A percentile compares a stretch with the other conserved stretches of the same genome.
Evolutionary conservation across 768 basidiomycete species (phyloP).

Genomic region (Butyriboletus loyo): DNA sequence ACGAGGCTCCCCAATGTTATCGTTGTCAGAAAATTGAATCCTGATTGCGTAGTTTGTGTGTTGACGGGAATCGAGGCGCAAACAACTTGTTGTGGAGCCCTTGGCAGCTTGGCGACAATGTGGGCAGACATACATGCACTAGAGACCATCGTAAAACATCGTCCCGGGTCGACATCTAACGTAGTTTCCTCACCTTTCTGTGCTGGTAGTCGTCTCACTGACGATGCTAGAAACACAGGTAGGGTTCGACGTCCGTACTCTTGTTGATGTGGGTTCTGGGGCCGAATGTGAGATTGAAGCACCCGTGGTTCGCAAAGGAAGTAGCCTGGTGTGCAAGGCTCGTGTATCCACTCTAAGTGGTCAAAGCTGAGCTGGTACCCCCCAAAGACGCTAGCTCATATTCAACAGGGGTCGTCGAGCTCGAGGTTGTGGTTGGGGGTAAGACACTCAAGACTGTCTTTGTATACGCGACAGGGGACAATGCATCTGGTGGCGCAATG

Average conservation of each 20-base stretch:
- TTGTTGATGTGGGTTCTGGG: background rate
- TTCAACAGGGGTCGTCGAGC: background rate
- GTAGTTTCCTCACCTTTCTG: constrained; percentile 9
- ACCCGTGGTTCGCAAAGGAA: background rate
- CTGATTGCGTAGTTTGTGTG: background rate
- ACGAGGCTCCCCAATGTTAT: background rate
- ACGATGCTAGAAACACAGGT: background rate
- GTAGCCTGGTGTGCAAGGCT: background rate
- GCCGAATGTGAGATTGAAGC: background rate
- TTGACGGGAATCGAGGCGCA: background rate
- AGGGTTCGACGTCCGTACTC: background rate
- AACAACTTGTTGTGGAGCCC: background rate
- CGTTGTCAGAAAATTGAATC: constrained; percentile 2
- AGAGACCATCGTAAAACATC: background rate
- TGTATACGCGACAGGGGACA: background rate
- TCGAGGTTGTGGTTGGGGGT: background rate
- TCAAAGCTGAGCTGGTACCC: background rate
- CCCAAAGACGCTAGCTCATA: background rate
- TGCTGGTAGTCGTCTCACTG: background rate
- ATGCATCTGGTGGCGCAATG: background rate
- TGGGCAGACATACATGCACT: background rate
- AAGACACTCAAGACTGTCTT: background rate
- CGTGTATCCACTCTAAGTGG: background rate
- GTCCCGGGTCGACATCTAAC: background rate
- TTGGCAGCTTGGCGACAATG: background rate